phyloP scores from a whole-genome alignment of 805 yeast genomes.

The Teunomyces tritomae region DNA sequence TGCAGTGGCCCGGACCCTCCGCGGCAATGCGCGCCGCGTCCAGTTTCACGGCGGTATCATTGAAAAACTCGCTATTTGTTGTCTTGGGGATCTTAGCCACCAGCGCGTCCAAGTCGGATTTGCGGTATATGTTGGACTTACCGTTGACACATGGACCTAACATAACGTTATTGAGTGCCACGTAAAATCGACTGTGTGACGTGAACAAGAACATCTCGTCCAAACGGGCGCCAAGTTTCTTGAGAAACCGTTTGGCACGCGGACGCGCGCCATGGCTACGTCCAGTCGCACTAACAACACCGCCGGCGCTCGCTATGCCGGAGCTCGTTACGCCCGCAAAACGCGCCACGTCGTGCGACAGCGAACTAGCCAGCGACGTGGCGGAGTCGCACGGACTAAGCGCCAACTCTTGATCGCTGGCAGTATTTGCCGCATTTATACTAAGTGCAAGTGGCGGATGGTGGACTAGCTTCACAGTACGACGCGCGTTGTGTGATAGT shows the following conservation, averaged over 20 bases:
- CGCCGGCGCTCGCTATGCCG: neutral
- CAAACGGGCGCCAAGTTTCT: slow-evolving; percentile 56
- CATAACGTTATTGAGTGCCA: slow-evolving; percentile 67
- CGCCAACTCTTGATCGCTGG: slow-evolving; percentile 23
- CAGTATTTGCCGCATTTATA: slow-evolving; percentile 16
- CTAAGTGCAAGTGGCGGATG: slow-evolving; percentile 72
- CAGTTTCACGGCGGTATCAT: slow-evolving; percentile 23
- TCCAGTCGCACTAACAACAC: neutral
- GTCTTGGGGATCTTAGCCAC: slow-evolving; percentile 40
- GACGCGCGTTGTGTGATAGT: slow-evolving; percentile 16
- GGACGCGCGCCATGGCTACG: neutral
- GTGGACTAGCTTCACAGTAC: slow-evolving; percentile 68
- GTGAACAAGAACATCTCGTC: slow-evolving; percentile 86
- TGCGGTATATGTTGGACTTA: slow-evolving; percentile 74
- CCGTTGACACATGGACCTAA: slow-evolving; percentile 92
- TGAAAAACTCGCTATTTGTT: slow-evolving; percentile 23
- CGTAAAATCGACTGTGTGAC: slow-evolving; percentile 82
- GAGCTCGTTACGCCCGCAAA: neutral
- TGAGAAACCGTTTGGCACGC: slow-evolving; percentile 13
- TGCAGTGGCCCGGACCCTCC: slow-evolving; percentile 46
- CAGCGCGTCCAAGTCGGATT: slow-evolving; percentile 60
- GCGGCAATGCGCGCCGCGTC: slow-evolving; percentile 28
- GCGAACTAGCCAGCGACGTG: neutral
- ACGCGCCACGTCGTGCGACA: neutral
- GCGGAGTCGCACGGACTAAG: slow-evolving; percentile 14